phyloP scores from a whole-genome alignment of 2,329 filamentous ascomycete species.

The Incumbomyces delicatus region DNA sequence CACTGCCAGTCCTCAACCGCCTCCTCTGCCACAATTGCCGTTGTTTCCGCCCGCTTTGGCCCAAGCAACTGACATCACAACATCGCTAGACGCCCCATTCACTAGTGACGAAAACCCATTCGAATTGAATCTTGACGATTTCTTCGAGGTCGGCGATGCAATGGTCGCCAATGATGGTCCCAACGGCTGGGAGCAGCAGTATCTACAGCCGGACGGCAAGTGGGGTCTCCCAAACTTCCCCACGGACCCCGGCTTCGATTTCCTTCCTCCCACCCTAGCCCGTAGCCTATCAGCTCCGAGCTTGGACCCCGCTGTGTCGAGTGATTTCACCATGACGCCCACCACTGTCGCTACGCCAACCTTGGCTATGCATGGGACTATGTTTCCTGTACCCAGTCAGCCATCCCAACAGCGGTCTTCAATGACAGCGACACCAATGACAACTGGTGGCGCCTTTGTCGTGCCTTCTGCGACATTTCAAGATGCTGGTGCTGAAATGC shows the following conservation, averaged over 20 bases:
- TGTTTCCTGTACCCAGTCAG: no score
- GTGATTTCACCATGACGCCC: neutral
- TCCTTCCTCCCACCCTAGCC: neutral
- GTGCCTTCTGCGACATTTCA: neutral
- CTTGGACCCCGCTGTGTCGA: neutral
- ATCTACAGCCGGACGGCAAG: neutral
- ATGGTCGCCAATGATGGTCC: constrained; percentile 2
- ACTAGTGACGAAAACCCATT: neutral
- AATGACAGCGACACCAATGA: no score
- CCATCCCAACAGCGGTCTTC: no score
- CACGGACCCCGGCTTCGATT: neutral
- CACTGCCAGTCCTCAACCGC: neutral
- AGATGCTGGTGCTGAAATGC: neutral
- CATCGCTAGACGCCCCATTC: neutral
- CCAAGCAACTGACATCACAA: neutral
- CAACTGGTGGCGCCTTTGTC: no score
- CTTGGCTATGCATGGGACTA: no score
- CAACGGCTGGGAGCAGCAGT: neutral
- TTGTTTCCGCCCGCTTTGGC: neutral
- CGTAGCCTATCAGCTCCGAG: neutral
- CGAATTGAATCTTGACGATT: neutral
- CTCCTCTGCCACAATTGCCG: neutral
- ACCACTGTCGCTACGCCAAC: no score
- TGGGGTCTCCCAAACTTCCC: neutral
- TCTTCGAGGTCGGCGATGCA: neutral